Conservation (phyloP, 75 land plant species). For the Ceratopteris richardii region DNA sequence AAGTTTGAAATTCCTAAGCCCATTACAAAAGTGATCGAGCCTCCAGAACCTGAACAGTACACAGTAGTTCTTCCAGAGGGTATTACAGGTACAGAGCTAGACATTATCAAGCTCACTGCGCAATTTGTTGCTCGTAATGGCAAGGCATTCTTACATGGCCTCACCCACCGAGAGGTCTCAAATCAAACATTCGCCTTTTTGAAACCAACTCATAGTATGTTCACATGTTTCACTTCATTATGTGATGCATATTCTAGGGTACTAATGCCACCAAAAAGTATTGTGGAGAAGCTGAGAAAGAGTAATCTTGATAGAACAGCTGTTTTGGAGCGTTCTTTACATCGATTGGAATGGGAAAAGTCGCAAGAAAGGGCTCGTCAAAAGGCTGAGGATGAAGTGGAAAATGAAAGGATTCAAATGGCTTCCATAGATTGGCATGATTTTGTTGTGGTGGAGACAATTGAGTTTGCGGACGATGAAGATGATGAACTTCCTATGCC, state of each 20-base stretch:
- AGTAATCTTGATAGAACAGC: constrained; percentile 53
- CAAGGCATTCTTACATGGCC: constrained; percentile 58
- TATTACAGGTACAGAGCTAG: constrained; percentile 76
- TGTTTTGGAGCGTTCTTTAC: constrained; percentile 83
- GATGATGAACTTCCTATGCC: constrained; percentile 91
- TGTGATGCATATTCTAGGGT: constrained; percentile 92
- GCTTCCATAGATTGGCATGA: constrained; percentile 99
- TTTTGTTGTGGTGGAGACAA: constrained; percentile 93
- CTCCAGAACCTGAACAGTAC: constrained; percentile 86
- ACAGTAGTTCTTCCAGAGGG: constrained; percentile 88
- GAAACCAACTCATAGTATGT: constrained; percentile 94
- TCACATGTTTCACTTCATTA: constrained; percentile 69
- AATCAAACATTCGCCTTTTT: constrained; percentile 76
- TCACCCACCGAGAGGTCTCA: constrained; percentile 61
- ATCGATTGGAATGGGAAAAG: constrained; percentile 87
- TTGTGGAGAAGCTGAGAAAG: constrained; percentile 66
- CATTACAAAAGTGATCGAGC: constrained; percentile 55
- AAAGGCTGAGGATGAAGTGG: constrained; percentile 95
- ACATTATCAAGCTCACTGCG: constrained; percentile 92
- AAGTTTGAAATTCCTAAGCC: constrained; percentile 21
- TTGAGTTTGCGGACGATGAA: constrained; percentile 96
- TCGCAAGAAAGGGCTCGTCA: constrained; percentile 98
- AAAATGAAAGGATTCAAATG: constrained; percentile 92
- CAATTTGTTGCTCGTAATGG: constrained; percentile 96
- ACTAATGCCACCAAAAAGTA: constrained; percentile 72